These are phyloP conservation scores for Diospyros kaki DNA, from an alignment of 148 eudicot species.

Conservation along the genomic window DNA sequence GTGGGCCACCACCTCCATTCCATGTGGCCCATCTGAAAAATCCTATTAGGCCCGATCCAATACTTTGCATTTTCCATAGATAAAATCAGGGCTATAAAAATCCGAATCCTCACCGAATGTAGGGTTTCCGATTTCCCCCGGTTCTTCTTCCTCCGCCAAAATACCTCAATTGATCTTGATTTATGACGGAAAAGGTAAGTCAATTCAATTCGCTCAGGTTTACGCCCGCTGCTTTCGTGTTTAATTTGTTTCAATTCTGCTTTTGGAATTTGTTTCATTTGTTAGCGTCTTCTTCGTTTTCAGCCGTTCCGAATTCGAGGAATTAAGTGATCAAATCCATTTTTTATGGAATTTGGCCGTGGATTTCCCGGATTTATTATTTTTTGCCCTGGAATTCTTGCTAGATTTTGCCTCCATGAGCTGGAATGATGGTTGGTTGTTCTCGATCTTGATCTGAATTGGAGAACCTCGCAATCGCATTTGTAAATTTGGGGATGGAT, in stretches of 20 bases:
- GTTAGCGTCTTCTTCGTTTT: background rate
- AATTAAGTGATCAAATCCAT: background rate
- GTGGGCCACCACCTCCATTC: conserved; percentile 7
- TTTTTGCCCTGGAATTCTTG: background rate
- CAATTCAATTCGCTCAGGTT: background rate
- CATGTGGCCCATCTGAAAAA: conserved; percentile 7
- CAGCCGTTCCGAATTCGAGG: background rate
- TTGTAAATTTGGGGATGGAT: conserved; percentile 26
- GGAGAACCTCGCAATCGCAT: background rate
- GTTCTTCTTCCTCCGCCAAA: background rate
- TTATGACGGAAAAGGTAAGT: conserved; percentile 30
- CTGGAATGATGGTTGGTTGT: conserved; percentile 35
- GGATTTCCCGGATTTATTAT: background rate
- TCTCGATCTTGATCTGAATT: conserved; percentile 41
- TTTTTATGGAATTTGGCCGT: background rate
- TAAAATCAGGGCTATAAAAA: conserved; percentile 1
- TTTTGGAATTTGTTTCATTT: background rate
- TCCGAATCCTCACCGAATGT: conserved; percentile 5
- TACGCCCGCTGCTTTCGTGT: background rate
- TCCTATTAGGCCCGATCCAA: conserved; percentile 14
- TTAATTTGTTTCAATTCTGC: background rate
- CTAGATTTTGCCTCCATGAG: conserved; percentile 14
- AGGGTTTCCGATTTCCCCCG: conserved; percentile 23
- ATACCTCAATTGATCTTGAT: conserved; percentile 11
- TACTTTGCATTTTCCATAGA: background rate